Conservation (phyloP, 805 yeast genomes). For the Starmerella floris region DNA sequence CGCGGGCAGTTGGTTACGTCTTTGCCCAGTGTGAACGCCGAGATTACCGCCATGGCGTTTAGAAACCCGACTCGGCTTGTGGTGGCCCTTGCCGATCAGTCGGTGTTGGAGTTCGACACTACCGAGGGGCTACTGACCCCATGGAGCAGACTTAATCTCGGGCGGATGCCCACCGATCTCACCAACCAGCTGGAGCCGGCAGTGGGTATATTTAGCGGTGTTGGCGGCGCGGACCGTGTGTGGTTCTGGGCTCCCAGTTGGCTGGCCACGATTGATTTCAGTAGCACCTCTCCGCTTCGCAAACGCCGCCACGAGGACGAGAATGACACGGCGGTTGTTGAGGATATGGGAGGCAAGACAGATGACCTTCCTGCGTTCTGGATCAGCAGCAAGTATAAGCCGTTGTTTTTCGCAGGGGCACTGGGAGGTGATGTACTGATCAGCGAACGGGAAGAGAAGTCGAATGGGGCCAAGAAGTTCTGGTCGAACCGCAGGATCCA, state of each 20-base stretch:
- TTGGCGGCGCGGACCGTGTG: constrained; percentile 32
- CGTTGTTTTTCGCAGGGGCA: constrained; percentile 46
- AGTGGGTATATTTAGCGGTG: constrained; percentile 51
- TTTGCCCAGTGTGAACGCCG: constrained; percentile 46
- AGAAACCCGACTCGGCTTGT: constrained; percentile 40
- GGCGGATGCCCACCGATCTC: constrained; percentile 56
- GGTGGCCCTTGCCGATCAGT: constrained; percentile 61
- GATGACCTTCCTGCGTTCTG: constrained; percentile 36
- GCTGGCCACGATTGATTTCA: constrained; percentile 61
- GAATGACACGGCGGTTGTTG: constrained; percentile 27
- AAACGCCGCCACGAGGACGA: constrained; percentile 23
- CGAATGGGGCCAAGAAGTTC: constrained; percentile 28
- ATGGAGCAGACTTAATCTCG: constrained; percentile 74
- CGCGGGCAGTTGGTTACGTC: constrained; percentile 26
- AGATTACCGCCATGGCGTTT: constrained; percentile 51
- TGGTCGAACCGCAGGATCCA: constrained; percentile 24
- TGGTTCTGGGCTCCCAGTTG: constrained; percentile 88
- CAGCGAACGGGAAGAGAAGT: constrained; percentile 62
- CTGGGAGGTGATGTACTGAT: constrained; percentile 47
- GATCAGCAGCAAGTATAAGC: constrained; percentile 62
- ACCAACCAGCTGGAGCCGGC: constrained; percentile 49
- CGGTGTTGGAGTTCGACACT: constrained; percentile 53
- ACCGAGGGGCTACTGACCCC: constrained; percentile 34
- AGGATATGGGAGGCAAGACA: constrained; percentile 1
- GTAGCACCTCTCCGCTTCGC: constrained; percentile 40